These are phyloP conservation scores for Cladobotryum mycophilum DNA, from an alignment of 2,329 filamentous ascomycete species.

Conservation along the genomic window DNA sequence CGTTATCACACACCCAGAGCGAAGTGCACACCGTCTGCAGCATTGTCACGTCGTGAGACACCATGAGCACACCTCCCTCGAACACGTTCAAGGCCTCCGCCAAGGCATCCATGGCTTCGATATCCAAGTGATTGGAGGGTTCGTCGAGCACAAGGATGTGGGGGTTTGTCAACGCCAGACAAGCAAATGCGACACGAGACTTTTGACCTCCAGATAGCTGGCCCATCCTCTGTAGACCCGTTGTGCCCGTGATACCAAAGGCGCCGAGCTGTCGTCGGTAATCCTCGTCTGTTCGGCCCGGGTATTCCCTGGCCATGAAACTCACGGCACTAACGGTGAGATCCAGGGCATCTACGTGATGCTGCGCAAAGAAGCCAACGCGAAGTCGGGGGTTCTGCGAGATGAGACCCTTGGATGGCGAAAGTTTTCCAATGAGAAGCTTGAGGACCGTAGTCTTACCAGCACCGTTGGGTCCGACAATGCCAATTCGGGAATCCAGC, in stretches of 20 bases:
- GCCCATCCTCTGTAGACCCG: conserved; percentile 92
- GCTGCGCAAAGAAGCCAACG: conserved; percentile 95
- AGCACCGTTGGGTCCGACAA: conserved; percentile 97
- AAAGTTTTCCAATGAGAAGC: conserved; percentile 83
- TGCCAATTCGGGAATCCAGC: conserved; percentile 95
- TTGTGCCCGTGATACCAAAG: conserved; percentile 86
- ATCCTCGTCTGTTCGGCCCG: conserved; percentile 89
- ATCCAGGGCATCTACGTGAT: conserved; percentile 95
- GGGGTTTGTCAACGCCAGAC: conserved; percentile 83
- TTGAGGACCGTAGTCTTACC: conserved; percentile 99
- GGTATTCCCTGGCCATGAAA: conserved; percentile 92
- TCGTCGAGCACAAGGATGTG: conserved; percentile 98
- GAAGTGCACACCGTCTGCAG: conserved; percentile 90
- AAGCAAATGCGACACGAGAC: conserved; percentile 97
- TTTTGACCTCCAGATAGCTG: conserved; percentile 95
- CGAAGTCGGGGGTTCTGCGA: conserved; percentile 82
- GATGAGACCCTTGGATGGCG: conserved; percentile 72
- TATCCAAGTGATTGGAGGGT: conserved; percentile 97
- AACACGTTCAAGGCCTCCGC: conserved; percentile 78
- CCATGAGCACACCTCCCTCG: conserved; percentile 94
- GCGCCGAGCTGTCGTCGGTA: conserved; percentile 93
- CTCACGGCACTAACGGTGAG: conserved; percentile 82
- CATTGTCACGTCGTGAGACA: conserved; percentile 99
- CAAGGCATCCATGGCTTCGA: conserved; percentile 97
- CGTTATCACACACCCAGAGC: conserved; percentile 93